A percentile compares a stretch with the other conserved stretches of the same genome.
phyloP scores from a whole-genome alignment of 805 yeast genomes.

The Millerozyma acaciae region DNA sequence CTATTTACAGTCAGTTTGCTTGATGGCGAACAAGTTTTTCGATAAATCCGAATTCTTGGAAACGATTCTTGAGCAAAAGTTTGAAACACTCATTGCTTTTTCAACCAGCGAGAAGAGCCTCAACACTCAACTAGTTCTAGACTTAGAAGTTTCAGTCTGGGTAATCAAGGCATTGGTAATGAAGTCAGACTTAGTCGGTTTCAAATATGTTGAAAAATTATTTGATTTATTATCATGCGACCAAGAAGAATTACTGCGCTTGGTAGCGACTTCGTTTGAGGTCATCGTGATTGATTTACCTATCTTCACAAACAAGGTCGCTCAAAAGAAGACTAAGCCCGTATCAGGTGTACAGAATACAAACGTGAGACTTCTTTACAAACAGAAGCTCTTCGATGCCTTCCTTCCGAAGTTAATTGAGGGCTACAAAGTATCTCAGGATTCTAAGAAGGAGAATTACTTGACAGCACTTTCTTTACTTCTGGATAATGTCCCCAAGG shows the following conservation, averaged over 20 bases:
- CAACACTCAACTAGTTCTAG: slow-evolving; percentile 6
- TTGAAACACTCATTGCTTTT: not conserved
- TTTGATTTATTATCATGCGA: slow-evolving; percentile 24
- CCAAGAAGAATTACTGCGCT: slow-evolving; percentile 21
- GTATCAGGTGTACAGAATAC: slow-evolving; percentile 49
- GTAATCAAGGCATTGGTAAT: slow-evolving; percentile 64
- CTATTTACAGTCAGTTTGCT: slow-evolving; percentile 51
- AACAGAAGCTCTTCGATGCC: slow-evolving; percentile 70
- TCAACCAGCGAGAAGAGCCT: no score
- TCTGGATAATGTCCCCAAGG: slow-evolving; percentile 59
- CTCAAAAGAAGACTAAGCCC: slow-evolving; percentile 19
- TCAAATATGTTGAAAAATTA: slow-evolving; percentile 17
- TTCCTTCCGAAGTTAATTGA: slow-evolving; percentile 54
- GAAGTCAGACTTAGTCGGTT: slow-evolving; percentile 44
- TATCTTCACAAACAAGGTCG: slow-evolving; percentile 47
- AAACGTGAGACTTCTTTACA: slow-evolving; percentile 64
- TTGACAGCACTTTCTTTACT: slow-evolving; percentile 66
- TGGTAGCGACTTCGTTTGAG: slow-evolving; percentile 53
- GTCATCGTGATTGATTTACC: slow-evolving; percentile 66
- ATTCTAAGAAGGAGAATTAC: slow-evolving; percentile 43
- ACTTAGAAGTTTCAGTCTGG: slow-evolving; percentile 65
- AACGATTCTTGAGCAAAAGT: not conserved
- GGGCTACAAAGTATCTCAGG: slow-evolving; percentile 35
- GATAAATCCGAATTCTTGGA: not conserved
- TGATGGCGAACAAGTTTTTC: slow-evolving; percentile 48